Conservation (phyloP, 306 rosid species). For the Vigna angularis region DNA sequence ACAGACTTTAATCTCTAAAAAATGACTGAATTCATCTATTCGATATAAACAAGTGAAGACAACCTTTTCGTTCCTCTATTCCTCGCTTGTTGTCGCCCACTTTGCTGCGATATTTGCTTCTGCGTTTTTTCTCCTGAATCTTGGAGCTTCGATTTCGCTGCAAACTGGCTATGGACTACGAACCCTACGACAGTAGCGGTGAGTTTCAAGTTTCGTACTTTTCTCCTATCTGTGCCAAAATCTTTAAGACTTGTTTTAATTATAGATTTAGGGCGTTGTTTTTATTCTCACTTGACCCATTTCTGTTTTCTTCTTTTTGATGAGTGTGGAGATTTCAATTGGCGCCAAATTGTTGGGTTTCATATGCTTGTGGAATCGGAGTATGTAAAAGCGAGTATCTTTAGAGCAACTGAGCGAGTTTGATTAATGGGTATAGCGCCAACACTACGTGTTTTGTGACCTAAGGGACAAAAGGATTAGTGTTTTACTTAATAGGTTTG, state of each 20-base stretch:
- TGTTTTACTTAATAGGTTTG: neutral
- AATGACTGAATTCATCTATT: too few relatives aligned
- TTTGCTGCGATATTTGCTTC: slow-evolving; percentile 18
- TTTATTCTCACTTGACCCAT: neutral
- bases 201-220: slow-evolving; percentile 44
- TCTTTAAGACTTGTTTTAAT: slow-evolving; percentile 7
- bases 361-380: slow-evolving; percentile 22
- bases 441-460: neutral
- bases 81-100: neutral
- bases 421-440: neutral
- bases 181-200: slow-evolving; percentile 98
- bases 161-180: slow-evolving; percentile 92
- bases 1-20: too few relatives aligned
- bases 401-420: neutral
- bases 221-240: slow-evolving; percentile 23
- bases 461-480: neutral
- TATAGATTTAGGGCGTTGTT: slow-evolving; percentile 44
- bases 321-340: slow-evolving; percentile 33
- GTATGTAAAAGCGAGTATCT: slow-evolving; percentile 11
- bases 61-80: neutral
- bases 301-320: slow-evolving; percentile 7
- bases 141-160: slow-evolving; percentile 19
- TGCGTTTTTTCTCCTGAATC: neutral
- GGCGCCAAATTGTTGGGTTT: slow-evolving; percentile 26
- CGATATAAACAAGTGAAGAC: too few relatives aligned